Base-by-base conservation (phyloP, 805 yeast species). In the Ogataea angusta region DNA sequence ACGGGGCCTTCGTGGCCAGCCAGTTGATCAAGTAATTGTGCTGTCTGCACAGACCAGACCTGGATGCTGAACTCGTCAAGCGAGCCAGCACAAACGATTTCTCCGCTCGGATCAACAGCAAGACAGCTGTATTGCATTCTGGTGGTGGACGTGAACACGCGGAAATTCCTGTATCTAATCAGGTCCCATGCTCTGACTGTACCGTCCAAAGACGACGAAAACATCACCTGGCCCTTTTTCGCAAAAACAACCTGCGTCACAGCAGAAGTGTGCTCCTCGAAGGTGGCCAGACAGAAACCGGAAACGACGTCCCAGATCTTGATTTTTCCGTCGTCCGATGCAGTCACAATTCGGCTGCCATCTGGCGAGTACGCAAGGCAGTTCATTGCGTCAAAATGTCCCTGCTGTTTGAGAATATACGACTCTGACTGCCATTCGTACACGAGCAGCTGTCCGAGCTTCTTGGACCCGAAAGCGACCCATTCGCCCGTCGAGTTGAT, bases 391-490 rank as follows among this genome's bases (percentile, higher is more conserved):
- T 93, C 99, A 57, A 86, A 91, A 64, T 93, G 99, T 17, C 98
- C 97, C 64, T 93, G 99, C 60, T 93, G 99, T 59, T 91, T 90
- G 49, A 93, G 69, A 34, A 93, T 84, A 59, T 91, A 93, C 0
- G 96, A 86, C 62, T 93, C 99, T 4, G 95, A 85, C 67, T 93
- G 96, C 99, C 99, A 93, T 70, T 93, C 99, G 70, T 95, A 93
- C 0, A 93, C 99, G 42, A 93, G 67, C 44, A 93, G 67, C 65
- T 93, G 99, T n/a, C 99, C 99, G 21, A 86, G 63, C 56, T 80
- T 82, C 24, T 88, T 67, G 0, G 97, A 89, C 4, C 99, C 99
- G 62, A 93, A 86, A 0, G 96, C 95, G 23, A 93, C 69, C 99
- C 99, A 93, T 62, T 93, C 99, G 24, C 99, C 99, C 6, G 90